These are phyloP conservation scores for Geotrichum histeridarum DNA, from an alignment of 1,139 yeast genomes.

Conservation along the genomic window DNA sequence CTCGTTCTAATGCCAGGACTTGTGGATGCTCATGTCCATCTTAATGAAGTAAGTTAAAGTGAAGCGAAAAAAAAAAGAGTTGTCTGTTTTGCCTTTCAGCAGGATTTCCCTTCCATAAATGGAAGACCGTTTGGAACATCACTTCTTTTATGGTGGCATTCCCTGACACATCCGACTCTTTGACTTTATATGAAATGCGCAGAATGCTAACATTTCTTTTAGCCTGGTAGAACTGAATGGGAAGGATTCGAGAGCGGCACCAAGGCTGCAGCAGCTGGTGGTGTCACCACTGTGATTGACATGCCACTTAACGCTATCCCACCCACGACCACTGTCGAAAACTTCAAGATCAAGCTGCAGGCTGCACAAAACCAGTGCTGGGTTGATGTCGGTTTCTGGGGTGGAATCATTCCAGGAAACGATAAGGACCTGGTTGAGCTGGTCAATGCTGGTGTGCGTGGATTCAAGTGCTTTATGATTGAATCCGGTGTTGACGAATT, in stretches of 20 bases:
- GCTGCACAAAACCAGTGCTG: constrained; percentile 82
- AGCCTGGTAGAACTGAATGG: constrained; percentile 62
- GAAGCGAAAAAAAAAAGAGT: background rate
- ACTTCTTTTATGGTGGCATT: background rate
- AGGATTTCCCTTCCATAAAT: background rate
- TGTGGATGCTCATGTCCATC: constrained; percentile 88
- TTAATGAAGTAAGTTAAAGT: constrained; percentile 50
- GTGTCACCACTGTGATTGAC: constrained; percentile 91
- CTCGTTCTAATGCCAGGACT: constrained; percentile 76
- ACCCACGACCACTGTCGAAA: constrained; percentile 80
- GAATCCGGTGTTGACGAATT: constrained; percentile 94
- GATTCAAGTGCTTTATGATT: constrained; percentile 85
- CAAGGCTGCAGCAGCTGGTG: constrained; percentile 87
- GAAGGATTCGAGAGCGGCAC: constrained; percentile 94
- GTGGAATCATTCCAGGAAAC: constrained; percentile 82
- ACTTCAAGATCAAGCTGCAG: constrained; percentile 63
- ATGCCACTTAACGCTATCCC: constrained; percentile 97
- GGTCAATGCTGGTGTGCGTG: constrained; percentile 79
- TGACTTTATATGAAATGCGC: too few species aligned
- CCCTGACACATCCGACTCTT: too few species aligned
- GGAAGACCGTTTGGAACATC: background rate
- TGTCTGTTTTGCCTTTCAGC: background rate
- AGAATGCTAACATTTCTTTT: background rate
- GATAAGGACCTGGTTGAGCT: constrained; percentile 61
- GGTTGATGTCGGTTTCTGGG: constrained; percentile 97